Evolutionary conservation across 306 rosid species (phyloP).

Genomic region (Prunus davidiana): DNA sequence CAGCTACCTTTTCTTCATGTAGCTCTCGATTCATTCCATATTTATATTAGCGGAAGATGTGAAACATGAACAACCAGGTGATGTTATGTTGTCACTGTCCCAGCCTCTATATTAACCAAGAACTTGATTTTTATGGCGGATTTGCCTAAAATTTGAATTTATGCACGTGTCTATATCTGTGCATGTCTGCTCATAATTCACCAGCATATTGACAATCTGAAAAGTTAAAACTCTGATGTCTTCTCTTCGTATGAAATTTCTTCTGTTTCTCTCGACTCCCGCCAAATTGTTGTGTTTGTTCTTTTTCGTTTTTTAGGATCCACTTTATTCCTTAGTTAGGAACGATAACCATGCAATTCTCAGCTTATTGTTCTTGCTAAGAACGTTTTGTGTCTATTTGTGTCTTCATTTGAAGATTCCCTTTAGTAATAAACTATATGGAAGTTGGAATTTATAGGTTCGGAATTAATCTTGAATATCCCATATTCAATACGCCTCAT

Average conservation of each 20-base stretch:
- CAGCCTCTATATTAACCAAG: not conserved
- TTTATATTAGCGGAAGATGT: not conserved
- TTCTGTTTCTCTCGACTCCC: not conserved
- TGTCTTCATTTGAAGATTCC: too few species aligned
- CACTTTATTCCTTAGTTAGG: not conserved
- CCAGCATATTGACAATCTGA: not conserved
- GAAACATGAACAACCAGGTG: not conserved
- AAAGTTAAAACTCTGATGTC: not conserved
- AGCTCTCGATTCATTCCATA: not conserved
- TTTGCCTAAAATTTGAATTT: not conserved
- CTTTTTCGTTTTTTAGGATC: not conserved
- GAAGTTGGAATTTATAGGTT: too few species aligned
- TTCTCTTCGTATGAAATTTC: not conserved
- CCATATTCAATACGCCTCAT: too few species aligned
- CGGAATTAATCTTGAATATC: too few species aligned
- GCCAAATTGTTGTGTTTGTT: not conserved
- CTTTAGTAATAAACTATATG: too few species aligned
- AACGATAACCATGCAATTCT: not conserved
- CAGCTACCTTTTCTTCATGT: not conserved
- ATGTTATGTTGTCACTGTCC: constrained; percentile 1
- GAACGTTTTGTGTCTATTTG: too few species aligned
- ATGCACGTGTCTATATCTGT: not conserved
- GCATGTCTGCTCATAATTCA: not conserved
- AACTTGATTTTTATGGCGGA: constrained; percentile 10
- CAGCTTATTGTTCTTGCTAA: not conserved